A percentile compares a stretch with the other conserved stretches of the same genome.
These are phyloP conservation scores for Exophiala viscosa DNA, from an alignment of 2,329 filamentous ascomycete genomes.

Conservation along the genomic window DNA sequence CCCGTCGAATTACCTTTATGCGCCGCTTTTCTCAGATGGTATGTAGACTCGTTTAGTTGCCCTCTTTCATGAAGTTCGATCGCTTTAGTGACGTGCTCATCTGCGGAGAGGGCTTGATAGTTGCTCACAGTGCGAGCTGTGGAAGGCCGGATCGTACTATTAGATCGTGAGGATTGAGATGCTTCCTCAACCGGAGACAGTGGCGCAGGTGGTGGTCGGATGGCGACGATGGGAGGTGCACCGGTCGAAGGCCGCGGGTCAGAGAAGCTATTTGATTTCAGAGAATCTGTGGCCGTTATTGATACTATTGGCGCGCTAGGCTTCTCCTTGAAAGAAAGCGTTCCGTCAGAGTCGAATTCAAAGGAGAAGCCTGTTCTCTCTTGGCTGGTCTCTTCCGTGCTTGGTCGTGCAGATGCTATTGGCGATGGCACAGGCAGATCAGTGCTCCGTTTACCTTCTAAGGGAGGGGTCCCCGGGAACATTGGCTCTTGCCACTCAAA, in stretches of 20 bases:
- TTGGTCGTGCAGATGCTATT: constrained; percentile 16
- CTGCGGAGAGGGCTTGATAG: constrained; percentile 46
- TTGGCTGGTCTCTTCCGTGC: constrained; percentile 15
- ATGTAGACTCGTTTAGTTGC: constrained; percentile 87
- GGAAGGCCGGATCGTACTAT: constrained; percentile 57
- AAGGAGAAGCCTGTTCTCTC: constrained; percentile 23
- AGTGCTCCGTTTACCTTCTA: constrained; percentile 19
- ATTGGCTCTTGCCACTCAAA: constrained; percentile 63
- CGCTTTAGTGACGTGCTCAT: constrained; percentile 86
- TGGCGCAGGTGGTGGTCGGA: constrained; percentile 16
- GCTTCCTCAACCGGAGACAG: constrained; percentile 40
- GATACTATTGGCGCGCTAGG: constrained; percentile 11
- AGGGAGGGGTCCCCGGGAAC: constrained; percentile 39
- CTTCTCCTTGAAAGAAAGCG: constrained; percentile 3
- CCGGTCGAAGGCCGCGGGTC: constrained; percentile 13
- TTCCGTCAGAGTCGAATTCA: constrained; percentile 18
- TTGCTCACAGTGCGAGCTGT: constrained; percentile 30
- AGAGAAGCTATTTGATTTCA: constrained; percentile 15
- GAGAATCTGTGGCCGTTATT: constrained; percentile 16
- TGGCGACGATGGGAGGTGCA: constrained; percentile 5
- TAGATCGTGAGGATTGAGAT: constrained; percentile 57
- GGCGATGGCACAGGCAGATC: constrained; percentile 19
- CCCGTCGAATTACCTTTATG: constrained; percentile 81
- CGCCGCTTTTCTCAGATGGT: constrained; percentile 87
- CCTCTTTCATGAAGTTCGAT: constrained; percentile 87